phyloP scores from a whole-genome alignment of 192 early-diverging fungal genomes.

The Coemansia sp. region DNA sequence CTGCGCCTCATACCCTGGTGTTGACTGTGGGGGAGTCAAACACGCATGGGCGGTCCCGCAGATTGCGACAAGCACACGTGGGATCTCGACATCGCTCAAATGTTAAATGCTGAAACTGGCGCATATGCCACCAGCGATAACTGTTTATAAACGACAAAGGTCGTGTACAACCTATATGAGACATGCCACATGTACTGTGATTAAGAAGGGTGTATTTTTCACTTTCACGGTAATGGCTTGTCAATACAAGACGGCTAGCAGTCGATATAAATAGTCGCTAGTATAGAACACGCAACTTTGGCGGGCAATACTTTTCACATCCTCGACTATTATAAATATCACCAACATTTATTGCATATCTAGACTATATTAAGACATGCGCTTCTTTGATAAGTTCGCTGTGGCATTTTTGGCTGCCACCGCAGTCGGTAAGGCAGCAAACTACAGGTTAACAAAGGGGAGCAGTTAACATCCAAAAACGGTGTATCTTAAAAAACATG shows the following conservation, averaged over 20 bases:
- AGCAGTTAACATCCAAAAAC: not conserved
- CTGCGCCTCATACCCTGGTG: conserved; percentile 9
- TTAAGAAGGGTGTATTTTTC: not conserved
- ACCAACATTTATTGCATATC: not conserved
- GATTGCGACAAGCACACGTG: not conserved
- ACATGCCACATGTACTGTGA: not conserved
- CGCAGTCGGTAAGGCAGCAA: conserved; percentile 19
- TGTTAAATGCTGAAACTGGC: not conserved
- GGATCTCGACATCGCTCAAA: not conserved
- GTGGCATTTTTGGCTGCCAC: conserved; percentile 22
- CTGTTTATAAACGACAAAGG: not conserved
- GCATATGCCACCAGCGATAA: not conserved
- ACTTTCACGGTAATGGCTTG: not conserved
- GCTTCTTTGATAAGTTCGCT: conserved; percentile 12
- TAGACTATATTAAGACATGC: not conserved
- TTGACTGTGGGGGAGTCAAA: not conserved
- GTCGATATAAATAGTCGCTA: not conserved
- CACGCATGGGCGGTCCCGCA: not conserved
- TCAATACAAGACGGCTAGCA: not conserved
- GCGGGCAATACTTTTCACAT: not conserved
- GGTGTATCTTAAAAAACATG: not conserved
- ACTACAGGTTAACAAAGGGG: not conserved
- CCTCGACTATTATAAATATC: not conserved
- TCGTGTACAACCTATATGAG: not conserved
- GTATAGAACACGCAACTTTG: not conserved